Evolutionary conservation across 2,329 filamentous ascomycete species (phyloP), one percentile per base, ranked within the genome.

Genomic region (Colletotrichum sojae): DNA sequence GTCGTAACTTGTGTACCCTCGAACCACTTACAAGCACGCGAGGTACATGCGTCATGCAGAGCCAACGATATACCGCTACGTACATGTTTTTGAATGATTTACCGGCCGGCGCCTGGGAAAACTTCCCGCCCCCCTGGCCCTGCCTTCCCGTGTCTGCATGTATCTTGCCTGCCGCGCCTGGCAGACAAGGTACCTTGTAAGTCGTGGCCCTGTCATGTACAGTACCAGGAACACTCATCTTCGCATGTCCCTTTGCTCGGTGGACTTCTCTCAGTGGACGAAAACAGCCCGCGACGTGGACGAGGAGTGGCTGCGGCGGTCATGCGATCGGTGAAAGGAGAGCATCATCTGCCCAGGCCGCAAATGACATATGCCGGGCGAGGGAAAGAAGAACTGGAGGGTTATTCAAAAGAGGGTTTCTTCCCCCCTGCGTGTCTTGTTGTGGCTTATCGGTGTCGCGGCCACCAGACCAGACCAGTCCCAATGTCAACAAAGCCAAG

Each of bases 271-370:
- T 52, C 43, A 60, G 40, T 66, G 67, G 67, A 66, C 16, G 67
- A 67, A 61, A 66, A 61, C 67, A 56, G 62, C 49, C 63, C 43
- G 56, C 67, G 62, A 66, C 67, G 67, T 67, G 67, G 67, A 60
- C 48, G 54, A 43, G 36, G 36, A 49, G 62, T 66, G 62, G 62
- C 67, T 69, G 67, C 62, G 60, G 39, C 31, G 67, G 62, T 69
- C 55, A 61, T 53, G 51, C 62, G 55, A 69, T 52, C 31, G 16
- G 45, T 18, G 16, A 16, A 27, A 60, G 58, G 54, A 40, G 62
- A 45, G 43, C 27, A 39, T 20, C 62, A 51, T 54, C 66, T 36
- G 54, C 55, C 61, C 62, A 59, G 62, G 20, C 61, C 55, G 48
- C n/a, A 45, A 45, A 69, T 66, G 66, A 27, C 66, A 60, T 60